Evolutionary conservation across 441 rosid genomes (phyloP), one percentile per base, ranked within the genome.

Genomic region (Adansonia rubrostipa): DNA sequence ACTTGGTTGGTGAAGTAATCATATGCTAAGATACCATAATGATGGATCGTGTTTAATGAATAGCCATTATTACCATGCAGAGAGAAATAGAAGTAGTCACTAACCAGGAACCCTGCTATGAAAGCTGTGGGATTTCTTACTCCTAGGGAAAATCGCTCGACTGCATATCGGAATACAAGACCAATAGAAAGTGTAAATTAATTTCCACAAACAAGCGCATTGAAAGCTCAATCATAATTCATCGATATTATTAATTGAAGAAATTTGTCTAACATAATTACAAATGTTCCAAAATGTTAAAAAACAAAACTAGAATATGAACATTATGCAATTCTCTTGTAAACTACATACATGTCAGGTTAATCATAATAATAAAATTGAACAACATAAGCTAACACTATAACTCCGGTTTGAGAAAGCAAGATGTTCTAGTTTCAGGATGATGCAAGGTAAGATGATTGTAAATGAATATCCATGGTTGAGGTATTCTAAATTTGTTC

Each of bases 51-150:
- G 19, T 33, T 63, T 14, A 14, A 6, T 63, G n/a, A 33, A 33
- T 33, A 33, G 36, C 36, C 36, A 33, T 33, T 33, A 19, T 9
- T 54, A 36, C 47, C 63, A 10, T 56, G 50, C 47, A 36, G 64
- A 72, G 47, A 72, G 6, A 72, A 54, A 19, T 4, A 61, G 17
- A 42, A 67, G 22, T 71, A 36, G 20, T 65, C 3, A 87, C 90
- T 86, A 75, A 92, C 98, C 91, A 89, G 82, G 77, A 94, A 79
- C 36, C 97, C 97, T 0, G 97, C 97, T 0, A 93, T 78, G 82
- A 94, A 93, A 77, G 93, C 94, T 64, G 95, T 92, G 62, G 97
- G 96, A 82, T 94, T 92, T 86, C 98, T 88, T 77, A 86, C 88
- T 78, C 98, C 97, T 24, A 93, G 77, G 24, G 95, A 93, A 84